Conservation (phyloP, 2,329 filamentous ascomycete species). For the Phyllosticta paracitricarpa region DNA sequence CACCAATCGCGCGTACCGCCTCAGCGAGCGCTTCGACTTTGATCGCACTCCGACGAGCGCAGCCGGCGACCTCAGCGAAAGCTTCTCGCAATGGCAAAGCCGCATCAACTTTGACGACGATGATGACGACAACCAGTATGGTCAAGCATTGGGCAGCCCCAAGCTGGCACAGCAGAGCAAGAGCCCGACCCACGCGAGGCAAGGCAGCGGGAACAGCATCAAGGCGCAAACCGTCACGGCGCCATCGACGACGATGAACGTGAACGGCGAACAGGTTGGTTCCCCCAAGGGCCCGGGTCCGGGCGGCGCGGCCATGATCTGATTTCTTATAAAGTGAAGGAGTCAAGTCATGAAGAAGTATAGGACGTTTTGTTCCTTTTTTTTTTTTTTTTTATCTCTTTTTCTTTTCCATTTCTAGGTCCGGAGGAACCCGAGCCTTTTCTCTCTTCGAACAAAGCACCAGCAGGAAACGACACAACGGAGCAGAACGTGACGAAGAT, state of each 20-base stretch:
- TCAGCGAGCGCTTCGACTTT: conserved; percentile 84
- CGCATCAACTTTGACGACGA: conserved; percentile 23
- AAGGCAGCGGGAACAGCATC: background rate
- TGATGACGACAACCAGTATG: conserved; percentile 1
- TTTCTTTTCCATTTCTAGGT: background rate
- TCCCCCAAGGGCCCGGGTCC: conserved; percentile 6
- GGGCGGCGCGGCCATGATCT: conserved; percentile 10
- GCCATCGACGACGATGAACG: conserved; percentile 2
- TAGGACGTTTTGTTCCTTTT: background rate
- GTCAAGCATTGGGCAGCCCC: background rate
- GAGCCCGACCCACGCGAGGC: background rate
- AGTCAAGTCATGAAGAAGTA: background rate
- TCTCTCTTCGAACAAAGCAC: background rate
- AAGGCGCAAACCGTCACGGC: conserved; percentile 1
- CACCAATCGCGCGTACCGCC: conserved; percentile 86
- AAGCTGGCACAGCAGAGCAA: background rate
- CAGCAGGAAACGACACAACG: background rate
- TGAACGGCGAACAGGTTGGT: conserved; percentile 4
- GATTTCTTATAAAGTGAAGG: background rate
- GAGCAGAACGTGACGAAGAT: background rate
- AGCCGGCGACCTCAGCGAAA: conserved; percentile 22
- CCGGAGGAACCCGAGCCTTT: background rate
- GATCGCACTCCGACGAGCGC: conserved; percentile 43
- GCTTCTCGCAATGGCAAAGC: conserved; percentile 26
- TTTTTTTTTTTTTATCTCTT: background rate